These are phyloP conservation scores for Botrytis squamosa DNA, from an alignment of 2,329 filamentous ascomycete genomes.

Conservation along the genomic window DNA sequence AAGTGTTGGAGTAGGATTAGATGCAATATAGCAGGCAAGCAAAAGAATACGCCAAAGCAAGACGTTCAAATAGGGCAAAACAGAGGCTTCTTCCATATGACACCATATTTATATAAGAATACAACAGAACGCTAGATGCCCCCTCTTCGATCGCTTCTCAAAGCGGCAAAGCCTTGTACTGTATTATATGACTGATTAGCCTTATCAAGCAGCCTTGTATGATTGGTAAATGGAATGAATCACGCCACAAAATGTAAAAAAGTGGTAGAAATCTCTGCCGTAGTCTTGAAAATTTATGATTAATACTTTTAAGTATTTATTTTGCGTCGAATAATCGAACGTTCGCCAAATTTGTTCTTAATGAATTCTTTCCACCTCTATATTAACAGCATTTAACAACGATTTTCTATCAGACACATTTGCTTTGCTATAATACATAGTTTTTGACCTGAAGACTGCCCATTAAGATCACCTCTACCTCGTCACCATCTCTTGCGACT, in stretches of 20 bases:
- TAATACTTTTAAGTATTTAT: background rate
- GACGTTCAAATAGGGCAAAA: background rate
- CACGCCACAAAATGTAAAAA: background rate
- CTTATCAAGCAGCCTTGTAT: background rate
- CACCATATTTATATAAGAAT: background rate
- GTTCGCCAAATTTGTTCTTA: background rate
- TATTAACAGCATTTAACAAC: background rate
- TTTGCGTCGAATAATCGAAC: background rate
- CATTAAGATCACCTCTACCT: background rate
- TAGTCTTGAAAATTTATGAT: background rate
- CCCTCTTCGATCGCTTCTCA: background rate
- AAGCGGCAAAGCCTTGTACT: no score
- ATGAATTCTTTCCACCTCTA: background rate
- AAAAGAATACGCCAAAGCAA: background rate
- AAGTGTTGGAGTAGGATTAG: background rate
- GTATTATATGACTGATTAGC: background rate
- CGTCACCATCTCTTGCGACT: background rate
- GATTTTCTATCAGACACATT: background rate
- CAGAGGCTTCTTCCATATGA: background rate
- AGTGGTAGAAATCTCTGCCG: no score
- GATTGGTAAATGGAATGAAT: background rate
- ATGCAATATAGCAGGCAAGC: background rate
- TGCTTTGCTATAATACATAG: background rate
- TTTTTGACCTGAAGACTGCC: background rate
- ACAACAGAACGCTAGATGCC: no score